Evolutionary conservation across 2,329 filamentous ascomycete genomes (phyloP).

Genomic region (Fusarium subglutinans): DNA sequence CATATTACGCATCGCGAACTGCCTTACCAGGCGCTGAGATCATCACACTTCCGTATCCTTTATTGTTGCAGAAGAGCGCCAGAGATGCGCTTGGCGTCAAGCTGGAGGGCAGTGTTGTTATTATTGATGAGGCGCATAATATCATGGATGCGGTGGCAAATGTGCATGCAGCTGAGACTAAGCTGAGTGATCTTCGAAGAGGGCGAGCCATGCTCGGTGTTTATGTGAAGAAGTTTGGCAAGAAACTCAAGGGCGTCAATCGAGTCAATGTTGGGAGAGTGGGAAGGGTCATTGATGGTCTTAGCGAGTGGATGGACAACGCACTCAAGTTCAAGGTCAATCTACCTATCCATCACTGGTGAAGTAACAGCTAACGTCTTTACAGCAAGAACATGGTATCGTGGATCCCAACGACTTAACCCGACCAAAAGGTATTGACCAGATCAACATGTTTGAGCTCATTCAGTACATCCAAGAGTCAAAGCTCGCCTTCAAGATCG

Average conservation of each 20-base stretch:
- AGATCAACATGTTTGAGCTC: conserved; percentile 93
- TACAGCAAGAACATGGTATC: conserved; percentile 66
- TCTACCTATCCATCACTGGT: not conserved
- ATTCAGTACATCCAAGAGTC: conserved; percentile 89
- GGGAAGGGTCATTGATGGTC: conserved; percentile 81
- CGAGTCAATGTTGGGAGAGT: conserved; percentile 90
- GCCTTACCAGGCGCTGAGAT: conserved; percentile 88
- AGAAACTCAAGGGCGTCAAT: conserved; percentile 89
- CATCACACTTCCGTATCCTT: conserved; percentile 89
- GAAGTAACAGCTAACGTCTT: not conserved
- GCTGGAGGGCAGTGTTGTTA: conserved; percentile 87
- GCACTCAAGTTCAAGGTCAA: conserved; percentile 60
- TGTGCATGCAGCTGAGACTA: conserved; percentile 83
- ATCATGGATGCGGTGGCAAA: conserved; percentile 93
- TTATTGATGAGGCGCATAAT: conserved; percentile 98
- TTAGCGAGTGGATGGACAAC: conserved; percentile 73
- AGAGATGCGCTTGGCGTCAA: conserved; percentile 88
- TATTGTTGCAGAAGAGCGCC: conserved; percentile 86
- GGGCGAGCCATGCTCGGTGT: conserved; percentile 79
- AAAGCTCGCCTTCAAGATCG: conserved; percentile 92
- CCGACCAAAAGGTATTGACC: conserved; percentile 86
- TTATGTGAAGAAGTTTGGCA: conserved; percentile 89
- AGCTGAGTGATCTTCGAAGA: conserved; percentile 75
- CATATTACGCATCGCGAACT: conserved; percentile 93
- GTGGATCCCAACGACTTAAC: conserved; percentile 78